These are phyloP conservation scores for Fomitiporia mediterranea DNA, from an alignment of 1,284 basidiomycete genomes.

Conservation along the genomic window DNA sequence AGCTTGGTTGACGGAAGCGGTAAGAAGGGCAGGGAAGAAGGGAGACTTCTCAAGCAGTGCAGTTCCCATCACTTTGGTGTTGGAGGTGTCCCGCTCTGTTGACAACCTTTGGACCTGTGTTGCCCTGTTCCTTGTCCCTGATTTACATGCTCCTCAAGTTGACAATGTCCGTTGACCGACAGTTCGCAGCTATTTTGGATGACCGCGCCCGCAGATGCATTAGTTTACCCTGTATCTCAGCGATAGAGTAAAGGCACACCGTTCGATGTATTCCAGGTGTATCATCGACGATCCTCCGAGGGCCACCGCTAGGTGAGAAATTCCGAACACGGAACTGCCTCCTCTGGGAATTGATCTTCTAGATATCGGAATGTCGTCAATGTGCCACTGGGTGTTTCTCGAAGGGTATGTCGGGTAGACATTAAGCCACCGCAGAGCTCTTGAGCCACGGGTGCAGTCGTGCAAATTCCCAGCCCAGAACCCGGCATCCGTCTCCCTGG, in stretches of 20 bases:
- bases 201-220: too few relatives aligned
- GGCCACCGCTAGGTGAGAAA: background rate
- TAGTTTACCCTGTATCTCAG: too few relatives aligned
- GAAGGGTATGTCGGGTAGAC: too few relatives aligned
- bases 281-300: background rate
- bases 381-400: too few relatives aligned
- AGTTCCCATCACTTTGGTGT: background rate
- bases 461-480: too few relatives aligned
- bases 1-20: conserved; percentile 9
- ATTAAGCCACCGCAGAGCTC: too few relatives aligned
- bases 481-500: too few relatives aligned
- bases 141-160: conserved; percentile 1
- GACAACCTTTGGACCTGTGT: background rate
- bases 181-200: background rate
- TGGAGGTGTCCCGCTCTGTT: background rate
- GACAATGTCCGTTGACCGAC: background rate
- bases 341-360: background rate
- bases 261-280: background rate
- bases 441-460: too few relatives aligned
- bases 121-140: conserved; percentile 1
- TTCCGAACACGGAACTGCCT: too few relatives aligned
- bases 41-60: conserved; percentile 9
- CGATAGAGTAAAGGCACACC: too few relatives aligned
- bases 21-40: background rate
- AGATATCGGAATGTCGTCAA: too few relatives aligned